A percentile compares a stretch with the other conserved stretches of the same genome.
These are phyloP conservation scores for Cladosporium sp. DNA, from an alignment of 2,329 filamentous ascomycete genomes.

Conservation along the genomic window DNA sequence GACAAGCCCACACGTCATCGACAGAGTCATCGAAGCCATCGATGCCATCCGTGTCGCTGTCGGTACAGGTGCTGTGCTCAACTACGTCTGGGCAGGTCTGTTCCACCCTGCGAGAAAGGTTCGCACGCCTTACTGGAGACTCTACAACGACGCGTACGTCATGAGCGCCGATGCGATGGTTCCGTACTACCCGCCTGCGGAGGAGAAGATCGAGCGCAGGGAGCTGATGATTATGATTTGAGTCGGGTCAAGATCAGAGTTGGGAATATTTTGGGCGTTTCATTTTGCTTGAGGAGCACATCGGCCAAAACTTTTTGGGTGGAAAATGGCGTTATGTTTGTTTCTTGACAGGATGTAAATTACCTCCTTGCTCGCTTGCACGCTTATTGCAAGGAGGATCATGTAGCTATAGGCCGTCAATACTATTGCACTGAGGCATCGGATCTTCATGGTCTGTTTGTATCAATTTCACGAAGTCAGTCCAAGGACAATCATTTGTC, in stretches of 20 bases:
- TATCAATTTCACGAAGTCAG: neutral
- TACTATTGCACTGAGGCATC: neutral
- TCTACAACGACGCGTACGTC: slow-evolving; percentile 97
- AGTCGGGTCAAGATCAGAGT: neutral
- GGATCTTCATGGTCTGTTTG: neutral
- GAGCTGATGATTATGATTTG: slow-evolving; percentile 30
- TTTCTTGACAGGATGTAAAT: neutral
- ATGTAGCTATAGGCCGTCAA: neutral
- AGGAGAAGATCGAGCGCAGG: slow-evolving; percentile 27
- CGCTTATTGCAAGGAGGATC: neutral
- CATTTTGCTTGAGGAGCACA: neutral
- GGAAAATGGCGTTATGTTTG: neutral
- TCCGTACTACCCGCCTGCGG: slow-evolving; percentile 75
- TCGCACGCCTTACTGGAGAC: slow-evolving; percentile 88
- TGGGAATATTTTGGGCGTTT: neutral
- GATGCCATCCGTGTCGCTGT: slow-evolving; percentile 94
- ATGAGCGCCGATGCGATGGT: slow-evolving; percentile 92
- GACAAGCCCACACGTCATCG: slow-evolving; percentile 96
- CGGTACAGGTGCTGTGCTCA: slow-evolving; percentile 88
- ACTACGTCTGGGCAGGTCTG: slow-evolving; percentile 96
- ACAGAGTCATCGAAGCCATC: slow-evolving; percentile 95
- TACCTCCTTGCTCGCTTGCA: neutral
- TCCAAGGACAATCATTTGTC: neutral
- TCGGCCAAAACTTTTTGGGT: neutral
- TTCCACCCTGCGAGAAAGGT: slow-evolving; percentile 98